Conservation (phyloP, 495 filamentous ascomycete species). For the Thermochaetoides thermophila region DNA sequence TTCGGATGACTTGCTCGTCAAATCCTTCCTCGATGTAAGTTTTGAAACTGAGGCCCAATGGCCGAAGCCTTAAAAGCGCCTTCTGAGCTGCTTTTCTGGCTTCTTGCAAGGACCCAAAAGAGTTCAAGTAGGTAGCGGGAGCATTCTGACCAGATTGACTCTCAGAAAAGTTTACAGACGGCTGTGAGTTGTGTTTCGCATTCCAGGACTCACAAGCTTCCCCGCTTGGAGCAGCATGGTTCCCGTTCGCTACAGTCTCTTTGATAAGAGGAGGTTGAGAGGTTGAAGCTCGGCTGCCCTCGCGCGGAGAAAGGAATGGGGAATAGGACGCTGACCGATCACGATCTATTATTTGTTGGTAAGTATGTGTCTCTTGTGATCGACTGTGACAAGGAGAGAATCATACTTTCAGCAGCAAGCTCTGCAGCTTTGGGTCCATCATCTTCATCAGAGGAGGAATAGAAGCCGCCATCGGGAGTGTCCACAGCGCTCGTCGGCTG, state of each 20-base stretch:
- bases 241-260: too few species aligned
- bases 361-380: background rate
- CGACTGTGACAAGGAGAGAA: background rate
- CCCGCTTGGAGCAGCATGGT: too few species aligned
- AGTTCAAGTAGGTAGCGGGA: too few species aligned
- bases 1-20: constrained; percentile 42
- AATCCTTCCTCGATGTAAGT: constrained; percentile 61
- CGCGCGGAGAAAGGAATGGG: constrained; percentile 33
- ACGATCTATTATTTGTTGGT: constrained; percentile 14
- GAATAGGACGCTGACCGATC: constrained; percentile 38
- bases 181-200: too few species aligned
- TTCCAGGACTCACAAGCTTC: too few species aligned
- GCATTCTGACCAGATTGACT: too few species aligned
- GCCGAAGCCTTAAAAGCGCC: constrained; percentile 48
- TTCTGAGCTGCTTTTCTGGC: constrained; percentile 52
- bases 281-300: too few species aligned
- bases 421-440: too few species aligned
- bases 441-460: constrained; percentile 18
- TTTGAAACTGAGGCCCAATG: constrained; percentile 49
- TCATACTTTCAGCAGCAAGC: constrained; percentile 1
- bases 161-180: too few species aligned
- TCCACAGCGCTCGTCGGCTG: constrained; percentile 12
- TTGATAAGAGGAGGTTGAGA: too few species aligned
- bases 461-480: constrained; percentile 17
- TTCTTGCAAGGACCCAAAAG: constrained; percentile 31